Evolutionary conservation across 2,329 filamentous ascomycete genomes (phyloP), one percentile per base, ranked within the genome.

Genomic region (Plenodomus tracheiphilus): DNA sequence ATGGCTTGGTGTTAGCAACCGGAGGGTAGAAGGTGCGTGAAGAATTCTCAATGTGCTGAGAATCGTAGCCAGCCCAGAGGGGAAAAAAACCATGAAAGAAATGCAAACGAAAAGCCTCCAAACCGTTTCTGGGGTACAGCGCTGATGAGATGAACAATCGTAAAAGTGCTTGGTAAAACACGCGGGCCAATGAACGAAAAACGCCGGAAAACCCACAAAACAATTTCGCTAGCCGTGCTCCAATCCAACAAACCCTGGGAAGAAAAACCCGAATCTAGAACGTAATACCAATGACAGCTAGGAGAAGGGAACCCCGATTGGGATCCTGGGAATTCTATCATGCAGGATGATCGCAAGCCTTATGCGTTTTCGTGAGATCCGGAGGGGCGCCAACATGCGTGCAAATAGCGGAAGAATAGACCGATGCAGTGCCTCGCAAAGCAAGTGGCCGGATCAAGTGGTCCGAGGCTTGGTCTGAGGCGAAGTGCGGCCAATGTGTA

Each of bases 341-440:
- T 72, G 68, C 68, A 70, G 63, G 54, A 69, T 69, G 61, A 58
- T 66, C 61, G 64, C 65, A 65, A 61, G 58, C 56, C 59, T 60
- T 60, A 51, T 66, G 63, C 60, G 54, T 64, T 71, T 69, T 71
- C 66, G 53, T 70, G 51, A 69, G 61, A 71, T 69, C 66, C 61
- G 53, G 59, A 58, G 53, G 41, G 62, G 63, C 62, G 65, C 66
- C 61, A 53, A 65, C 62, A 64, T 69, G 66, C 59, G 62, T 68
- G 53, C 65, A 69, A 62, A 69, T 67, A 68, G 61, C 64, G 59
- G 58, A 62, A 64, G 55, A 68, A 68, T 57, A 48, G 45, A 56
- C 56, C 48, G 46, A 57, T 39, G 42, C 51, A 56, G 53, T 55
- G 55, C 56, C 54, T 59, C 49, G 45, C 46, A 32, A 41, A 41